A percentile compares a stretch with the other conserved stretches of the same genome.
Evolutionary conservation across 1,139 yeast genomes (phyloP).

Genomic region (Debaryomyces singareniensis): DNA sequence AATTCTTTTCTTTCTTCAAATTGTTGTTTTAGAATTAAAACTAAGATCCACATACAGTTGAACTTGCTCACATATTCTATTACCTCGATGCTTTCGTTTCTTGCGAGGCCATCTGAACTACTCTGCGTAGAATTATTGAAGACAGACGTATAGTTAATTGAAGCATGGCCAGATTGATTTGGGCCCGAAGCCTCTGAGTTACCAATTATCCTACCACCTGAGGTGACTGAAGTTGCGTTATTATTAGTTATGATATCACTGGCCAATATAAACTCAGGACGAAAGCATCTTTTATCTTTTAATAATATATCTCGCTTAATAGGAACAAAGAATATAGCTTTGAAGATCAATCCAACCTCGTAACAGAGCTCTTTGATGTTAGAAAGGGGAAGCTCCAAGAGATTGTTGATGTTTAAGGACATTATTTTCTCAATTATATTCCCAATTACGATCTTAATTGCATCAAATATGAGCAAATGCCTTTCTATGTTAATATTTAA

Average conservation of each 20-base stretch:
- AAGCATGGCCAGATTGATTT: too few relatives aligned
- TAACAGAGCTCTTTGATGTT: conserved; percentile 15
- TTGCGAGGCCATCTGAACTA: too few relatives aligned
- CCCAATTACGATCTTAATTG: conserved; percentile 5
- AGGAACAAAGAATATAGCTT: conserved; percentile 15
- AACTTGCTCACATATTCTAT: conserved; percentile 9
- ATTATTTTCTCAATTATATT: conserved; percentile 6
- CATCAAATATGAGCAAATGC: conserved; percentile 8
- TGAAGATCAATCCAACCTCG: conserved; percentile 14
- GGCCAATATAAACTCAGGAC: neutral
- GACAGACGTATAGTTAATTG: too few relatives aligned
- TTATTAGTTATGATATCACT: neutral
- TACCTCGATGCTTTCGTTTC: conserved; percentile 9
- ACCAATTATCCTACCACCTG: too few relatives aligned
- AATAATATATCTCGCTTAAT: conserved; percentile 4
- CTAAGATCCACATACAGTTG: conserved; percentile 21
- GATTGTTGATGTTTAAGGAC: conserved; percentile 4
- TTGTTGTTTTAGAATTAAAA: conserved; percentile 14
- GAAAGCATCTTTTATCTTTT: too few relatives aligned
- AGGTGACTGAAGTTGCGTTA: neutral
- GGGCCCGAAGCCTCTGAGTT: too few relatives aligned
- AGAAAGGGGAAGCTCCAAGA: conserved; percentile 15
- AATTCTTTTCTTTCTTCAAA: conserved; percentile 5
- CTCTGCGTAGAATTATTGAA: too few relatives aligned
- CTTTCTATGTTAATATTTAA: conserved; percentile 5